A percentile compares a stretch with the other conserved stretches of the same genome.
Conservation (phyloP, 2,329 filamentous ascomycete species). For the Diaporthe vexans region DNA sequence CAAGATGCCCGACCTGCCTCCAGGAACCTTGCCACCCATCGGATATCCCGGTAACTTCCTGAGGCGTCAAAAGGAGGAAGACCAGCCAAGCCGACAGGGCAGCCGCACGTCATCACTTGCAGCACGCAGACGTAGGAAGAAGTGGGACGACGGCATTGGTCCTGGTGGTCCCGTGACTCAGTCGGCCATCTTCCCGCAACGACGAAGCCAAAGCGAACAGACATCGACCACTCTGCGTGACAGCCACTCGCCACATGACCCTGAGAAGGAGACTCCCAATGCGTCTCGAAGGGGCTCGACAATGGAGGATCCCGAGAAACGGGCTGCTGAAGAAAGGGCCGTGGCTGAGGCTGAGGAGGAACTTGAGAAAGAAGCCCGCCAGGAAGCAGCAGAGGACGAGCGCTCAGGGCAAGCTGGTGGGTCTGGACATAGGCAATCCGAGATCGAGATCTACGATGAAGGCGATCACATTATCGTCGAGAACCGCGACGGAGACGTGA, state of each 20-base stretch:
- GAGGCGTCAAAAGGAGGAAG: conserved; percentile 85
- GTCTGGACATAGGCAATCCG: background rate
- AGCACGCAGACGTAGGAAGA: conserved; percentile 75
- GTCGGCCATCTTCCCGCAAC: conserved; percentile 86
- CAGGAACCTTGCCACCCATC: conserved; percentile 79
- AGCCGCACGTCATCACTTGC: conserved; percentile 73
- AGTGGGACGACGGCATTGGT: conserved; percentile 78
- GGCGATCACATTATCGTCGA: conserved; percentile 85
- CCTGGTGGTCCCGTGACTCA: conserved; percentile 90
- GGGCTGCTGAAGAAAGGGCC: conserved; percentile 45
- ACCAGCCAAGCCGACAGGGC: conserved; percentile 64
- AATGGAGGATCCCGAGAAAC: conserved; percentile 46
- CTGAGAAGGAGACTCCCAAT: conserved; percentile 44
- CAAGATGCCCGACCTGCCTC: conserved; percentile 72
- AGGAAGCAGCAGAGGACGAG: conserved; percentile 27
- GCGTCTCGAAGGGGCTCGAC: conserved; percentile 43
- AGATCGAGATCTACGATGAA: conserved; percentile 83
- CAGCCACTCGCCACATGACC: conserved; percentile 42
- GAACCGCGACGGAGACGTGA: conserved; percentile 87
- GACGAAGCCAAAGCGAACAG: conserved; percentile 51
- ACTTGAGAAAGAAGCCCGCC: conserved; percentile 47
- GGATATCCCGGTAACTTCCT: conserved; percentile 83
- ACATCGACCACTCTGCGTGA: conserved; percentile 40
- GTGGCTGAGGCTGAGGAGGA: conserved; percentile 43
- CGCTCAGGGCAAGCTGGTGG: background rate